Evolutionary conservation across 371 early-diverging fungal genomes (phyloP).

Genomic region (Mucor circinelloides): DNA sequence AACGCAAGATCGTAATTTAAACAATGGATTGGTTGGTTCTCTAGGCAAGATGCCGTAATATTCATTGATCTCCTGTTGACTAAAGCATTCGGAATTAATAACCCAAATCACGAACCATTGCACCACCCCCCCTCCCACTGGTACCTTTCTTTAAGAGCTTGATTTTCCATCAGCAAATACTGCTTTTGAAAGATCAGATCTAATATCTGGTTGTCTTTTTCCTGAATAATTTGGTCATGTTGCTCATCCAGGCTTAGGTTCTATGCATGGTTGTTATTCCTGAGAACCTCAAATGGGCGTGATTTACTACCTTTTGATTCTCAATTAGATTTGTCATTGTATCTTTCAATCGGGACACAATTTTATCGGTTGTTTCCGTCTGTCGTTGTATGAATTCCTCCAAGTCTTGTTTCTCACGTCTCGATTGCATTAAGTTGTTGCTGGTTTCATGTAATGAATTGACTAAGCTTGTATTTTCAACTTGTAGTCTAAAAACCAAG

Average conservation of each 20-base stretch:
- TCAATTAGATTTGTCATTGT: conserved; percentile 2
- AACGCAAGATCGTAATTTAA: conserved; percentile 18
- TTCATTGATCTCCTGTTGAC: conserved; percentile 4
- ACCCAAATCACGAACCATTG: background rate
- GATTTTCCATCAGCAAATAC: conserved; percentile 14
- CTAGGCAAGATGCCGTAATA: conserved; percentile 3
- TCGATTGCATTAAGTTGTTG: conserved; percentile 13
- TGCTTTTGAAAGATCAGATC: conserved; percentile 26
- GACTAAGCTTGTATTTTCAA: conserved; percentile 20
- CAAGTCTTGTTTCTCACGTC: conserved; percentile 22
- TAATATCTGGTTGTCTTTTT: background rate
- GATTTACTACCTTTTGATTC: conserved; percentile 3
- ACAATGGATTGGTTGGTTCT: background rate
- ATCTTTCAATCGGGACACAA: conserved; percentile 13
- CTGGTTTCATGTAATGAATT: conserved; percentile 18
- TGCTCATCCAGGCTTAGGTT: background rate
- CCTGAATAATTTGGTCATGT: background rate
- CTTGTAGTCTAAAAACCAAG: conserved; percentile 11
- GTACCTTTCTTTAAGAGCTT: conserved; percentile 20
- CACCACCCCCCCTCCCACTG: too few relatives aligned
- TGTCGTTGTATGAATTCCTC: conserved; percentile 23
- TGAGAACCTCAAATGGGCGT: background rate
- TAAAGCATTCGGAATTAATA: background rate
- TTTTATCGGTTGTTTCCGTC: conserved; percentile 18
- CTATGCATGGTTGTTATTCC: background rate